A percentile compares a stretch with the other conserved stretches of the same genome.
phyloP scores from a whole-genome alignment of 306 rosid genomes.

The Citrullus colocynthis region DNA sequence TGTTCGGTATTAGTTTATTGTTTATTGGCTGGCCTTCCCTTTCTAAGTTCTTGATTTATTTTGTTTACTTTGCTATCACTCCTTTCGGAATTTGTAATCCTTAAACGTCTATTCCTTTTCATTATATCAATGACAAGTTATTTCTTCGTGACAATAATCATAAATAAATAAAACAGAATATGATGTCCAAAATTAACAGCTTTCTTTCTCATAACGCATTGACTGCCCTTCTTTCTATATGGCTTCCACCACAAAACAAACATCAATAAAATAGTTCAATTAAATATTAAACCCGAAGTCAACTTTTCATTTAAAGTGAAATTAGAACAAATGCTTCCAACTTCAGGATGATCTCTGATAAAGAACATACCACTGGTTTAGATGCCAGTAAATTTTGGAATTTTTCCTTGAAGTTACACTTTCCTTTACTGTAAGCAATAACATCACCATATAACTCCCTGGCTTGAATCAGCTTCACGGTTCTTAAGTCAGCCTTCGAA shows the following conservation, averaged over 20 bases:
- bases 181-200: neutral
- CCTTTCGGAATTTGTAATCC: no score
- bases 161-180: neutral
- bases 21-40: no score
- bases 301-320: neutral
- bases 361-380: conserved; percentile 48
- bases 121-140: no score
- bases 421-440: conserved; percentile 31
- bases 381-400: conserved; percentile 45
- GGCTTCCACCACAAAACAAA: neutral
- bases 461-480: conserved; percentile 48
- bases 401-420: conserved; percentile 52
- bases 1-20: no score
- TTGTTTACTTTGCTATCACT: neutral
- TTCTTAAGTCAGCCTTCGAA: conserved; percentile 21
- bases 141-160: no score
- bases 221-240: neutral
- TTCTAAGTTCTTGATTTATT: no score
- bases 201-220: neutral
- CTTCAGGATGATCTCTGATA: neutral
- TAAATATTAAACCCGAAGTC: neutral
- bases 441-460: conserved; percentile 66
- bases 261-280: neutral
- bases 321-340: neutral
- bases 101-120: no score